Evolutionary conservation across 2,329 filamentous ascomycete genomes (phyloP), one percentile per base, ranked within the genome.

Genomic region (Nectriaceae sp.): DNA sequence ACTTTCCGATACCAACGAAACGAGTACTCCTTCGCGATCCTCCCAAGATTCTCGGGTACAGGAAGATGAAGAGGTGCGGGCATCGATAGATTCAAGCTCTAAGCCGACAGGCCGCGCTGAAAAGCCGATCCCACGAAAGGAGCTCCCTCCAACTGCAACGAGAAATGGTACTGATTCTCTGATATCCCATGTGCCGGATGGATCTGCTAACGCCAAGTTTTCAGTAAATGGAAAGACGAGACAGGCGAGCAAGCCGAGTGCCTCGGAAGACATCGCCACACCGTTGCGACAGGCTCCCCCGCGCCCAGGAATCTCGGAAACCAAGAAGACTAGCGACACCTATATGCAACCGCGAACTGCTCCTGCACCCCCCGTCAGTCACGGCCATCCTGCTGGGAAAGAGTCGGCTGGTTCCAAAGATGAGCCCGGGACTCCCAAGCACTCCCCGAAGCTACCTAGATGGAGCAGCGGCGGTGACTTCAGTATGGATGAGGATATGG

Each of bases 401-500:
- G 80, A 82, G 40, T 73, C 80, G 18, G 65, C 71, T 19, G 74
- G 67, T 52, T 72, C 77, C 43, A 68, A 74, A 60, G 64, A 71
- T 51, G 63, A 66, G 19, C 55, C 57, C 33, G 58, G 52, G 61
- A 78, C 67, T 51, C 73, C 67, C 55, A 80, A 82, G 56, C 69
- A 70, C 33, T 89, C 87, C 10, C 85, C 87, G 10, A 85, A 84
- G 60, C 74, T 90, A 53, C 83, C 87, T 56, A 79, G 86, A 62
- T 89, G 82, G 82, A 96, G 88, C 68, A 80, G 82, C 37, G 90
- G 89, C 44, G 90, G 86, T 46, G 91, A 96, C 56, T 94, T 97
- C 64, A 94, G 88, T 50, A 85, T 96, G 86, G 93, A 97, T 56
- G 92, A 97, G 68, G 94, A 97, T 65, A 90, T 97, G 83, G 88